Percentiles rank a stretch among this genome's conserved stretches.
phyloP scores from a whole-genome alignment of 768 basidiomycete species.

The Pisolithus sp. region DNA sequence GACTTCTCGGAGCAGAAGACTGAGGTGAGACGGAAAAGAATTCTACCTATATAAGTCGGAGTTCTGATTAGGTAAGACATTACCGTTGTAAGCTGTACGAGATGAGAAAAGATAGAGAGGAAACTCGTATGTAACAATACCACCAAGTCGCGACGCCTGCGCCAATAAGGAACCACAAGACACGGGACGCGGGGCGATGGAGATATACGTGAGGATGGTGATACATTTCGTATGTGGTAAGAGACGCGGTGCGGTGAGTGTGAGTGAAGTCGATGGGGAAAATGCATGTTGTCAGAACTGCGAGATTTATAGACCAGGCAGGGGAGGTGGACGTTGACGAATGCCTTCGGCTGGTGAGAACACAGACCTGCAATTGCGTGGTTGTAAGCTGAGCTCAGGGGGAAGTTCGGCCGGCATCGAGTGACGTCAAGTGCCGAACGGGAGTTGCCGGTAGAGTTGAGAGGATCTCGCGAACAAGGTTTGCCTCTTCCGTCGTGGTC shows the following conservation, averaged over 20 bases:
- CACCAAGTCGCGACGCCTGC: slow-evolving; percentile 36
- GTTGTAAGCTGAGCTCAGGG: neutral
- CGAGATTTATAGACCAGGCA: slow-evolving; percentile 12
- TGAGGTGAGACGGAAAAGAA: no score
- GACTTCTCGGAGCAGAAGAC: no score
- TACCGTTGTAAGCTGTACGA: no score
- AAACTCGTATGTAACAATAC: no score
- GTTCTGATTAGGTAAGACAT: no score
- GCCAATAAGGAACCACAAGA: slow-evolving; percentile 66
- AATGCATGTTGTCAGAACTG: neutral
- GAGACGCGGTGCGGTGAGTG: neutral
- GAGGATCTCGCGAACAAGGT: no score
- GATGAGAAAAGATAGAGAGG: no score
- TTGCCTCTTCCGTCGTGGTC: no score
- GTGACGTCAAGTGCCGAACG: slow-evolving; percentile 1
- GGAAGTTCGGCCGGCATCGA: neutral
- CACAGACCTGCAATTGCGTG: neutral
- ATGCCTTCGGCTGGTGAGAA: slow-evolving; percentile 15
- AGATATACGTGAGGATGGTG: slow-evolving; percentile 12
- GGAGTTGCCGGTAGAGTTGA: slow-evolving; percentile 1
- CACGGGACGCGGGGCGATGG: slow-evolving; percentile 44
- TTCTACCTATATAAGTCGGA: no score
- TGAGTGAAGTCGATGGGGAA: neutral
- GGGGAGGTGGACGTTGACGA: slow-evolving; percentile 11
- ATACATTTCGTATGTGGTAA: slow-evolving; percentile 13